phyloP scores from a whole-genome alignment of 805 yeast genomes.

The Candida yuanshanica region DNA sequence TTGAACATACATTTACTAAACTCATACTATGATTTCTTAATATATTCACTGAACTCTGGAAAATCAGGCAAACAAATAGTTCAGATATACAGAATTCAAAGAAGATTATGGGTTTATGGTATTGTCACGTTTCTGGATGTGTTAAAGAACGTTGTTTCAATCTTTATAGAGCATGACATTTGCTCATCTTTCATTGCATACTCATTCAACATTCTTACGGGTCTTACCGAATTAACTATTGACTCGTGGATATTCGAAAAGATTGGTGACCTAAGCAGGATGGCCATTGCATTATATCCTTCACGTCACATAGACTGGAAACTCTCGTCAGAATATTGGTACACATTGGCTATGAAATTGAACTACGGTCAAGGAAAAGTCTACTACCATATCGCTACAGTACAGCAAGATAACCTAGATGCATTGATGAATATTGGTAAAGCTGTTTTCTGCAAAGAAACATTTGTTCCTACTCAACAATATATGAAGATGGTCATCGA shows the following conservation, averaged over 20 bases:
- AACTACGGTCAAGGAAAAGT: constrained; percentile 82
- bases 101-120: constrained; percentile 84
- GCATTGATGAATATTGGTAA: constrained; percentile 78
- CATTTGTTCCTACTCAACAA: constrained; percentile 78
- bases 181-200: constrained; percentile 70
- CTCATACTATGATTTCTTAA: constrained; percentile 65
- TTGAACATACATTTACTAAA: constrained; percentile 60
- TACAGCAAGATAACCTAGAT: constrained; percentile 63
- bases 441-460: constrained; percentile 73
- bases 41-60: constrained; percentile 67
- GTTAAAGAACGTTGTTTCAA: constrained; percentile 64
- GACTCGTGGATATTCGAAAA: constrained; percentile 68
- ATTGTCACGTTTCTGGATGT: constrained; percentile 77
- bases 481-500: constrained; percentile 74
- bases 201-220: constrained; percentile 50
- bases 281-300: constrained; percentile 82
- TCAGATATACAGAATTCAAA: constrained; percentile 68
- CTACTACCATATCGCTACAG: constrained; percentile 84
- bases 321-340: constrained; percentile 78
- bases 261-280: constrained; percentile 77
- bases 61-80: constrained; percentile 75
- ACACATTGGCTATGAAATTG: constrained; percentile 62
- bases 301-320: constrained; percentile 85
- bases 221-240: constrained; percentile 30
- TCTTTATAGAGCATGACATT: constrained; percentile 72